A percentile compares a stretch with the other conserved stretches of the same genome.
Conservation (phyloP, 2,329 filamentous ascomycete genomes). For the Penicillium nordicum region DNA sequence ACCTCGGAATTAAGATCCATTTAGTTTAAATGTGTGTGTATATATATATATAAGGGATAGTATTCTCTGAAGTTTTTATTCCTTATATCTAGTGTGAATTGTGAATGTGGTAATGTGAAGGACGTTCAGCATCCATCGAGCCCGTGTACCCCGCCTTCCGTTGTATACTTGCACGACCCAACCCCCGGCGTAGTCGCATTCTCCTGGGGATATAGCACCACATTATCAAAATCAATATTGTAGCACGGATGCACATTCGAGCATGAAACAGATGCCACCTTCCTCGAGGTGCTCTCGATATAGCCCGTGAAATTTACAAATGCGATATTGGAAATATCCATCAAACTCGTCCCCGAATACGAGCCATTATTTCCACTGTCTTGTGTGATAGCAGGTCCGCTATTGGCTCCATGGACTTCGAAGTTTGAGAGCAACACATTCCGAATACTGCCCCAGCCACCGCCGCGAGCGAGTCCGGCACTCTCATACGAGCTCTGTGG, state of each 20-base stretch:
- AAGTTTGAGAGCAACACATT: slow-evolving; percentile 55
- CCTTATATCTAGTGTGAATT: too few relatives aligned
- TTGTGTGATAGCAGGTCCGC: slow-evolving; percentile 47
- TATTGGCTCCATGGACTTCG: slow-evolving; percentile 44
- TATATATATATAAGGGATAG: too few relatives aligned
- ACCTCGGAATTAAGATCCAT: neutral
- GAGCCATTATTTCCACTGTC: slow-evolving; percentile 51
- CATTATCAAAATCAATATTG: slow-evolving; percentile 48
- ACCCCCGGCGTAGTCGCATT: slow-evolving; percentile 33
- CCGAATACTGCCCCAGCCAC: slow-evolving; percentile 52
- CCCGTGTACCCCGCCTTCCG: slow-evolving; percentile 40
- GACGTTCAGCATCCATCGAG: slow-evolving; percentile 9
- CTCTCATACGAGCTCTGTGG: slow-evolving; percentile 50
- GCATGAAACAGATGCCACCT: slow-evolving; percentile 41
- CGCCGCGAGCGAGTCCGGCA: slow-evolving; percentile 48
- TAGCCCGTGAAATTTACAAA: slow-evolving; percentile 54
- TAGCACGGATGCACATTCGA: slow-evolving; percentile 50
- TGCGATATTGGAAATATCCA: slow-evolving; percentile 49
- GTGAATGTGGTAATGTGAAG: too few relatives aligned
- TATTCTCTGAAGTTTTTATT: too few relatives aligned
- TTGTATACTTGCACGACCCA: slow-evolving; percentile 39
- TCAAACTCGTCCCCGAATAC: slow-evolving; percentile 48
- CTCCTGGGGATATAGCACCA: slow-evolving; percentile 32
- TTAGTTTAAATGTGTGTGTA: neutral
- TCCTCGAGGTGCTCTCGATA: slow-evolving; percentile 32